Evolutionary conservation across 2,329 filamentous ascomycete species (phyloP), one percentile per base, ranked within the genome.

Genomic region (Aphanocladium album): DNA sequence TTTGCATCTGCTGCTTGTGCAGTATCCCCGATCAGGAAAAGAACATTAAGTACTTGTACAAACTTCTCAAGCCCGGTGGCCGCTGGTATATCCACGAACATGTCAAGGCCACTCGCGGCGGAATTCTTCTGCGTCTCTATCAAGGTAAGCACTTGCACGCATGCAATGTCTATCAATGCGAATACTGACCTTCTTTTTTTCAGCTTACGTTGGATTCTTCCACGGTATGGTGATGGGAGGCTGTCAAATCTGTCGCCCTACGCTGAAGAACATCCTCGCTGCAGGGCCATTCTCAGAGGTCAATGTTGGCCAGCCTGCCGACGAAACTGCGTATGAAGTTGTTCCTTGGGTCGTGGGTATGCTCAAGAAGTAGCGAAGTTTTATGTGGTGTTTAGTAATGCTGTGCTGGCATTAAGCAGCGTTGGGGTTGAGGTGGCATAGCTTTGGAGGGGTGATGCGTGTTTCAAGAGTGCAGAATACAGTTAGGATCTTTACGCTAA

Each of bases 71-170:
- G 72, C 80, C 82, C 5, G 85, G 85, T 5, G 85, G 85, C 0
- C 74, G 80, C 41, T 87, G 84, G 84, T 84, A 86, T 63, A 78
- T 84, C 1, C 87, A 80, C 65, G 85, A 88, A 73, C 85, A 88
- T 66, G 82, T 88, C 43, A 68, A 71, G 59, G 71, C 70, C 54
- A 72, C 73, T 47, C 65, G 70, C 5, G 74, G 73, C 11, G 75
- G 75, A 6, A 73, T 74, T 66, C 67, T 72, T 25, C 74, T 84
- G 66, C 63, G 67, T 14, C 57, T 73, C 17, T 85, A 84, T 68
- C 83, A 85, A 67, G 72, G 82, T 83, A 66, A 73, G 81, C 75
- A 25, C 39, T 35, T 23, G 19, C 0, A 27, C 16, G 19, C 27
- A 37, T n/a, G 46, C n/a, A n/a, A n/a, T n/a, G n/a, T n/a, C n/a